phyloP scores from a whole-genome alignment of 345 rosid genomes.

The Bretschneidera sinensis region DNA sequence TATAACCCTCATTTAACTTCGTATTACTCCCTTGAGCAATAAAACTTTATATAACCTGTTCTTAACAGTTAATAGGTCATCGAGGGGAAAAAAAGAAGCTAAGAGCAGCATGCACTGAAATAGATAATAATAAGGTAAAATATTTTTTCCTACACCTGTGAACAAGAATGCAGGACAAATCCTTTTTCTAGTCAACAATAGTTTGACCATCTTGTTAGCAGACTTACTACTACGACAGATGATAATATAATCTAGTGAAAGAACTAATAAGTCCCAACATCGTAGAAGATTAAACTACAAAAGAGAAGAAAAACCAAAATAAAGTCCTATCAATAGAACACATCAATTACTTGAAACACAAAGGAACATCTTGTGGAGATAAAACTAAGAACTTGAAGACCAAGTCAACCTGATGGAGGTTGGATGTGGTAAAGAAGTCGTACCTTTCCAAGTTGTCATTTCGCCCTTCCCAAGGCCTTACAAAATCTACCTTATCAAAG shows the following conservation, averaged over 20 bases:
- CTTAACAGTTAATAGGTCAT: no score
- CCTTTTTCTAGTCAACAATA: no score
- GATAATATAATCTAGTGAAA: neutral
- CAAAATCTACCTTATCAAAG: conserved; percentile 67
- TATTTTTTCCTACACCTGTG: neutral
- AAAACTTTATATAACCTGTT: no score
- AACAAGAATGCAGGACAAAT: neutral
- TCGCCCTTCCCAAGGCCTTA: conserved; percentile 86
- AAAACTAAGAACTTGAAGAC: neutral
- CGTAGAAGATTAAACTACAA: no score
- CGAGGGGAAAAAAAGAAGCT: no score
- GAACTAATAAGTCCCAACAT: neutral
- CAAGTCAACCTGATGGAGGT: no score
- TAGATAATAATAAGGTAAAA: no score
- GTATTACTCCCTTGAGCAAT: no score
- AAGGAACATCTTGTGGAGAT: neutral
- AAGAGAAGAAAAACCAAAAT: no score
- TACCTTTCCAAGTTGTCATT: conserved; percentile 84
- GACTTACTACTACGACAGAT: neutral
- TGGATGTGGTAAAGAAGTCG: neutral
- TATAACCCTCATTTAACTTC: no score
- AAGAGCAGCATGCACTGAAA: no score
- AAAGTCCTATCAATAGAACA: neutral
- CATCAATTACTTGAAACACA: neutral
- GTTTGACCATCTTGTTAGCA: neutral